Evolutionary conservation across 495 filamentous ascomycete species (phyloP).

Genomic region (Aspergillus steynii): DNA sequence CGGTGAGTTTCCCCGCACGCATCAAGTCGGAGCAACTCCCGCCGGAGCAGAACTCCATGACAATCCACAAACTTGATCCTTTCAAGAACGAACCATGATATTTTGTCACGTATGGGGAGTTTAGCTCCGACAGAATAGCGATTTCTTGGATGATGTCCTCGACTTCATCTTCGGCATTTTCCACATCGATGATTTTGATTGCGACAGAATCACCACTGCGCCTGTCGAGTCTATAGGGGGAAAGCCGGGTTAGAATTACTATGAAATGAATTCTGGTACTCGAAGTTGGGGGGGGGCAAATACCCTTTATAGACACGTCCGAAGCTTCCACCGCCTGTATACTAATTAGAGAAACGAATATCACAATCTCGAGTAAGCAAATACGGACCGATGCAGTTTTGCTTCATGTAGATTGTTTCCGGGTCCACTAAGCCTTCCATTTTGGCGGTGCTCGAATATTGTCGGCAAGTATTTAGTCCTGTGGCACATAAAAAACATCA

Average conservation of each 20-base stretch:
- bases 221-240: slow-evolving; percentile 67
- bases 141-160: slow-evolving; percentile 99
- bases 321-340: slow-evolving; percentile 79
- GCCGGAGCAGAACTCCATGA: slow-evolving; percentile 94
- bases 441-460: slow-evolving; percentile 19
- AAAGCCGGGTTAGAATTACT: slow-evolving; percentile 2
- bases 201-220: slow-evolving; percentile 83
- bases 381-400: slow-evolving; percentile 83
- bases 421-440: slow-evolving; percentile 65
- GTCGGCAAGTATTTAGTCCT: slow-evolving; percentile 7
- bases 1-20: slow-evolving; percentile 87
- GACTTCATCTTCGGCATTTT: slow-evolving; percentile 97
- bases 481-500: background rate
- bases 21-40: slow-evolving; percentile 89
- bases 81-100: slow-evolving; percentile 96
- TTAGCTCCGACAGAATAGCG: slow-evolving; percentile 88
- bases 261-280: background rate
- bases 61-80: slow-evolving; percentile 95
- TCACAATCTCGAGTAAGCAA: background rate
- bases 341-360: slow-evolving; percentile 1
- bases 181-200: slow-evolving; percentile 97
- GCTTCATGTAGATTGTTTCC: slow-evolving; percentile 86
- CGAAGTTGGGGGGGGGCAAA: slow-evolving; percentile 29
- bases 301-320: slow-evolving; percentile 96
- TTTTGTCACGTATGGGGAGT: slow-evolving; percentile 92